Conservation (phyloP, 2,329 filamentous ascomycete genomes). For the Graphilbum ipis-grandicollis region DNA sequence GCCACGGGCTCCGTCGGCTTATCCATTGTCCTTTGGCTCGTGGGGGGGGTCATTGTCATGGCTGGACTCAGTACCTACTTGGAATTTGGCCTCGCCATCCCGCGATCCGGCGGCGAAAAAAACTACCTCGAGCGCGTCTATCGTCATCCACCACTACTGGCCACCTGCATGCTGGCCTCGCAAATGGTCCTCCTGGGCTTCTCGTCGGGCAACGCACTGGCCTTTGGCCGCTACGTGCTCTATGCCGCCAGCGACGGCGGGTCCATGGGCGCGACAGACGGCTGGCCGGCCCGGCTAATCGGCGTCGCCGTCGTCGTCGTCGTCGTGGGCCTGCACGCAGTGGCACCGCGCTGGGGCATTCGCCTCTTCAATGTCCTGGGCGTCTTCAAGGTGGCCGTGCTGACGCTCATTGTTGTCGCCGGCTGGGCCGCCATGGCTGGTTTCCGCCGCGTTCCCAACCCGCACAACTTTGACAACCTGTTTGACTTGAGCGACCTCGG, state of each 20-base stretch:
- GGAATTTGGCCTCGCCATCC: conserved; percentile 24
- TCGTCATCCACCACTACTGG: conserved; percentile 28
- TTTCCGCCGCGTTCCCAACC: no score
- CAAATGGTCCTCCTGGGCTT: conserved; percentile 31
- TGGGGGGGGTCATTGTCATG: conserved; percentile 26
- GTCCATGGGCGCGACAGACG: conserved; percentile 18
- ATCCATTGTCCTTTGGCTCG: conserved; percentile 33
- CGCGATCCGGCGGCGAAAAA: conserved; percentile 29
- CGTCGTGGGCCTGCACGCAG: conserved; percentile 26
- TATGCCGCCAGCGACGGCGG: conserved; percentile 14
- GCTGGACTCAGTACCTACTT: conserved; percentile 26
- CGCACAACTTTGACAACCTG: no score
- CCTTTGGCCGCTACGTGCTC: conserved; percentile 32
- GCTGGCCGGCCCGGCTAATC: conserved; percentile 31
- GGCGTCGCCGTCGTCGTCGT: conserved; percentile 27
- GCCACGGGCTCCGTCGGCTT: conserved; percentile 36
- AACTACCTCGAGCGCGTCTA: conserved; percentile 36
- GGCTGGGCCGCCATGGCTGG: no score
- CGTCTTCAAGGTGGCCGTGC: conserved; percentile 28
- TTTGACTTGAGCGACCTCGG: conserved; percentile 1
- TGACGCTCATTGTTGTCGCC: conserved; percentile 20
- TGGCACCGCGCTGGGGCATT: conserved; percentile 25
- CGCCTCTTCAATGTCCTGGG: conserved; percentile 29
- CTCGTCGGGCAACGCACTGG: conserved; percentile 31
- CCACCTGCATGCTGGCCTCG: conserved; percentile 32